Base-by-base conservation (phyloP, 345 rosid genomes). In the Eutrema yunnanense region DNA sequence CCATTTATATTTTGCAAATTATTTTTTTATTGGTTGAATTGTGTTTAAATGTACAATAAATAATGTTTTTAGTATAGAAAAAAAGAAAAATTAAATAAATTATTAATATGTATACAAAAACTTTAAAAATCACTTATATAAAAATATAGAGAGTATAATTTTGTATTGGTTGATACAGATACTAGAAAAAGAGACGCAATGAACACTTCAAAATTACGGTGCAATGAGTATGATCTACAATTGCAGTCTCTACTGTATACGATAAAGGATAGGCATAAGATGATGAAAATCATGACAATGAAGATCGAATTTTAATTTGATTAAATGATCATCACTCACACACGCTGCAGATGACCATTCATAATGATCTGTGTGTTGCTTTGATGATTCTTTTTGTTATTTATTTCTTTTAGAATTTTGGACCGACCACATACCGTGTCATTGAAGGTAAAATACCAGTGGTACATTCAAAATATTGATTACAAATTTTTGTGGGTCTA, bases 381-480 rank as follows among this genome's bases (percentile, higher is more conserved):
- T 22, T 16, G 0, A 11, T 75, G 52, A 48, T 62, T 12, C 36
- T 62, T 74, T 53, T 62, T 62, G 34, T 37, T 52, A 62, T 55
- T 75, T 54, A 62, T 30, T 76, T 63, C 9, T 62, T 69, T 36
- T 46, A 2, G 6, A 69, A 12, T n/a, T 62, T 46, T 54, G 74
- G 75, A 41, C 75, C 71, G 61, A 69, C 66, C 71, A 63, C 22
- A 63, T 69, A 32, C 61, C 79, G 75, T 76, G 60, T 55, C 37
- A 62, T 10, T 69, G 79, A 76, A 76, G 75, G 75, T 55, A 63
- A 54, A 76, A 0, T n/a, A n/a, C n/a, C n/a, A n/a, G n/a, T n/a
- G n/a, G n/a, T n/a, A n/a, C n/a, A n/a, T n/a, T n/a, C n/a, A n/a
- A n/a, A n/a, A n/a, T n/a, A n/a, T n/a, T 69, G 44, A 54, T 54